A percentile compares a stretch with the other conserved stretches of the same genome.
Conservation (phyloP, 495 filamentous ascomycete species). For the Amniculicola lignicola region DNA sequence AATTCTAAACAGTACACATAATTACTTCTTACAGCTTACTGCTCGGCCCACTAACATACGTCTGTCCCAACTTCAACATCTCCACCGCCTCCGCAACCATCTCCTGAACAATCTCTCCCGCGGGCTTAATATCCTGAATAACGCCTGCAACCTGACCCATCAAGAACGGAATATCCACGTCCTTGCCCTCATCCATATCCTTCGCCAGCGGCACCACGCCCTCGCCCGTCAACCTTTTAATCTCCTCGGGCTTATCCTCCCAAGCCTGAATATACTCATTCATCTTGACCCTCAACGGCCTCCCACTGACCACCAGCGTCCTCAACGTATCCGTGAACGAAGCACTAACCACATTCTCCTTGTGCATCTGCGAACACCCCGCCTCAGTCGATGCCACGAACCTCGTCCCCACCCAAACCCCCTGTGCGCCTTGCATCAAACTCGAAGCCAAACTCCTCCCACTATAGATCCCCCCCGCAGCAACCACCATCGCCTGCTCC, state of each 20-base stretch:
- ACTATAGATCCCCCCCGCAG: constrained; percentile 44
- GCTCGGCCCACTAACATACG: constrained; percentile 42
- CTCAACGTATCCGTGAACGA: constrained; percentile 69
- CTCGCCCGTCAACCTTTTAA: constrained; percentile 64
- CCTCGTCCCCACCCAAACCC: constrained; percentile 62
- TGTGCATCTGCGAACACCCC: constrained; percentile 72
- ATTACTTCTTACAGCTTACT: constrained; percentile 36
- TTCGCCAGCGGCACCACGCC: constrained; percentile 76
- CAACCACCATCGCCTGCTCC: constrained; percentile 43
- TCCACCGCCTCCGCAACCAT: constrained; percentile 80
- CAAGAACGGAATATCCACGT: constrained; percentile 77
- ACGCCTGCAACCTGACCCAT: constrained; percentile 92
- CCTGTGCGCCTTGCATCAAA: constrained; percentile 44
- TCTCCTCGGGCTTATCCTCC: constrained; percentile 69
- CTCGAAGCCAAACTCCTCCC: constrained; percentile 43
- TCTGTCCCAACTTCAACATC: constrained; percentile 57
- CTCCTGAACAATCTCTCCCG: constrained; percentile 73
- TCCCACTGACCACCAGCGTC: constrained; percentile 74
- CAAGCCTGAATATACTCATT: constrained; percentile 80
- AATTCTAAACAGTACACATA: too few species aligned
- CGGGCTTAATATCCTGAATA: constrained; percentile 72
- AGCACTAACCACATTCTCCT: constrained; percentile 73
- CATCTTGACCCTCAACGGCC: constrained; percentile 73
- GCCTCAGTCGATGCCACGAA: constrained; percentile 80
- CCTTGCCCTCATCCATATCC: constrained; percentile 72